Base-by-base conservation (phyloP, 257 asterid genomes). In the Solanum rostratum region DNA sequence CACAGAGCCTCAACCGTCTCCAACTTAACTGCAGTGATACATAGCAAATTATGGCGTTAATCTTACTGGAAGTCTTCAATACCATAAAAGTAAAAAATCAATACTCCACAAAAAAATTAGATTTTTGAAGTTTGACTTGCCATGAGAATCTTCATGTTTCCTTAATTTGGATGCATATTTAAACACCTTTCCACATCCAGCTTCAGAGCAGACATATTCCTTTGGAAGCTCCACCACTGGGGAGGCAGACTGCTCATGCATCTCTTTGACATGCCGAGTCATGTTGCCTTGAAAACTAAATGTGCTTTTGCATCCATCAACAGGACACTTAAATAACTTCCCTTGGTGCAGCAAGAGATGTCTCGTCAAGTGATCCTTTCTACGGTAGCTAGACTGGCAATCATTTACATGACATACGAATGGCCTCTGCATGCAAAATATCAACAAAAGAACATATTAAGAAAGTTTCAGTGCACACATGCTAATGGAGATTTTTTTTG, bases 311-410 rank as follows among this genome's bases (percentile, higher is more conserved):
- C 98, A 96, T 76, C 83, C 85, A 84, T 89, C 93, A 41, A 87
- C 66, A 11, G 95, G 90, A 79, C 98, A 96, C 43, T 89, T 88
- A 79, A 93, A 94, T 81, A 94, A 85, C 85, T 91, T 96, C 57
- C 97, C 98, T 87, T 93, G 88, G 90, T 96, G 98, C 83, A 87
- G 97, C 87, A 95, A 92, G 85, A 96, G 80, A 86, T 96, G 99
- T 60, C 98, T 85, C 1, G 88, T 91, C 86, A 96, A 85, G 89
- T 95, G 99, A 74, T 94, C 99, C 83, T 94, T 95, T 85, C 99
- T 91, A 83, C 98, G 88, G 85, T 92, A 97, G 83, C 95, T 94
- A 52, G 95, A 89, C 10, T 91, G 91, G 85, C 98, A 97, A 79
- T 93, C 98, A 84, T 92, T 92, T 82, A 97, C 92, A 1, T 95